These are phyloP conservation scores for Breviolum minutum DNA, from an alignment of 73 alveolate species.

Conservation along the genomic window DNA sequence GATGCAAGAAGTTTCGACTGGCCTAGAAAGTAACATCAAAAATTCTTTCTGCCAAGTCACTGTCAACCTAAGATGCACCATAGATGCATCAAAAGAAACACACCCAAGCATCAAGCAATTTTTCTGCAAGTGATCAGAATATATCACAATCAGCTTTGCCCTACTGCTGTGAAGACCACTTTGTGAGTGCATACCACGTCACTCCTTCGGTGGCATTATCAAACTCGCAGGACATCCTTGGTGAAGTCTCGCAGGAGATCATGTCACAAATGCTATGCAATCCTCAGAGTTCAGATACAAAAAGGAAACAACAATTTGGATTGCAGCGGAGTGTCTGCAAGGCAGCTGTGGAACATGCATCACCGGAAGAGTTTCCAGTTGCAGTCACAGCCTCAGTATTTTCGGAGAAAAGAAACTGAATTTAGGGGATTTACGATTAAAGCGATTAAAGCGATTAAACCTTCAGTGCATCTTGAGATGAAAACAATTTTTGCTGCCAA, in stretches of 20 bases:
- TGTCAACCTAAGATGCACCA: neutral
- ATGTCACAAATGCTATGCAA: too few relatives aligned
- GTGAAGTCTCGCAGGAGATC: neutral
- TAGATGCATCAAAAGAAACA: neutral
- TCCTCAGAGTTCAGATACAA: neutral
- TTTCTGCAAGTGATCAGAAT: neutral
- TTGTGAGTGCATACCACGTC: neutral
- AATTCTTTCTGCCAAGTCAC: neutral
- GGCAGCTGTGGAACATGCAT: slow-evolving; percentile 26
- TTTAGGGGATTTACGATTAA: too few relatives aligned
- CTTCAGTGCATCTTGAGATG: too few relatives aligned
- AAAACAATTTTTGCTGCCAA: neutral
- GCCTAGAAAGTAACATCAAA: neutral
- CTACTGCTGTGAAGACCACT: neutral
- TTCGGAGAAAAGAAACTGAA: neutral
- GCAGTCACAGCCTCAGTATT: neutral
- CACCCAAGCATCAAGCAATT: neutral
- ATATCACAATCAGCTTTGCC: neutral
- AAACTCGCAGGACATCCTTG: slow-evolving; percentile 19
- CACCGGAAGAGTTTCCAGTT: slow-evolving; percentile 9
- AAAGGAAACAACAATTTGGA: neutral
- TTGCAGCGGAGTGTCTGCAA: slow-evolving; percentile 20
- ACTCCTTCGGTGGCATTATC: slow-evolving; percentile 2
- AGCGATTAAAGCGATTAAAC: too few relatives aligned
- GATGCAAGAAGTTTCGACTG: neutral